Evolutionary conservation across 208 protist species (phyloP).

Genomic region (Crithidia acanthocephali): DNA sequence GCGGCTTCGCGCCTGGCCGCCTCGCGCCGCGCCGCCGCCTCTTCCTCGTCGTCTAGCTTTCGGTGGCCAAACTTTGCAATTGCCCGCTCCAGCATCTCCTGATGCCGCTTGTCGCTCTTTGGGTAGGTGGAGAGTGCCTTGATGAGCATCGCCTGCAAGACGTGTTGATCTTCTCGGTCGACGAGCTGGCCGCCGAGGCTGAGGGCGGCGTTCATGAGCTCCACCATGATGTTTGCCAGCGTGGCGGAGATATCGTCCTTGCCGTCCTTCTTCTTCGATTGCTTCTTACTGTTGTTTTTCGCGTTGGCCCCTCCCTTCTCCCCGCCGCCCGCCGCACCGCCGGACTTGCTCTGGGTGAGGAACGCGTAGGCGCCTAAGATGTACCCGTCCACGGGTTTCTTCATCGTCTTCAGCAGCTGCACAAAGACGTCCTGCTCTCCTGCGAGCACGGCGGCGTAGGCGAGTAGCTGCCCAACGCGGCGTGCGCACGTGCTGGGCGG

Average conservation of each 20-base stretch:
- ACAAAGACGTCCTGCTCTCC: constrained; percentile 84
- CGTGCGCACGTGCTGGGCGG: constrained; percentile 67
- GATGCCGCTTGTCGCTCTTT: constrained; percentile 78
- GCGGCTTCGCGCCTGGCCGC: constrained; percentile 28
- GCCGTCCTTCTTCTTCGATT: constrained; percentile 35
- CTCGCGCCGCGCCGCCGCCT: constrained; percentile 26
- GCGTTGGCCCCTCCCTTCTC: constrained; percentile 15
- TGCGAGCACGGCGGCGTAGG: constrained; percentile 73
- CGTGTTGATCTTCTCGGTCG: constrained; percentile 86
- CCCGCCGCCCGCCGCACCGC: constrained; percentile 25
- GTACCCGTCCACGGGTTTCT: constrained; percentile 88
- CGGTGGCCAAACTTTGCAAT: constrained; percentile 77
- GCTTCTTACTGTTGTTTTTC: constrained; percentile 38
- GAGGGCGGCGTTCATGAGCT: constrained; percentile 89
- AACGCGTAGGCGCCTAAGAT: constrained; percentile 83
- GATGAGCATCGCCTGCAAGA: constrained; percentile 81
- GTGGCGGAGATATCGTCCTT: constrained; percentile 78
- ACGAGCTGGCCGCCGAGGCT: constrained; percentile 89
- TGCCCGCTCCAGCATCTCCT: constrained; percentile 86
- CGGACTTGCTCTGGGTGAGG: constrained; percentile 65
- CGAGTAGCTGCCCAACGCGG: constrained; percentile 82
- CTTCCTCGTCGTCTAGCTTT: constrained; percentile 47
- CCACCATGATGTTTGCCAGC: constrained; percentile 80
- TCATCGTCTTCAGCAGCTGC: constrained; percentile 92
- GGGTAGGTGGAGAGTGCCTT: constrained; percentile 71